Evolutionary conservation across 2,329 filamentous ascomycete genomes (phyloP).

Genomic region (Thielaviopsis ethacetica): DNA sequence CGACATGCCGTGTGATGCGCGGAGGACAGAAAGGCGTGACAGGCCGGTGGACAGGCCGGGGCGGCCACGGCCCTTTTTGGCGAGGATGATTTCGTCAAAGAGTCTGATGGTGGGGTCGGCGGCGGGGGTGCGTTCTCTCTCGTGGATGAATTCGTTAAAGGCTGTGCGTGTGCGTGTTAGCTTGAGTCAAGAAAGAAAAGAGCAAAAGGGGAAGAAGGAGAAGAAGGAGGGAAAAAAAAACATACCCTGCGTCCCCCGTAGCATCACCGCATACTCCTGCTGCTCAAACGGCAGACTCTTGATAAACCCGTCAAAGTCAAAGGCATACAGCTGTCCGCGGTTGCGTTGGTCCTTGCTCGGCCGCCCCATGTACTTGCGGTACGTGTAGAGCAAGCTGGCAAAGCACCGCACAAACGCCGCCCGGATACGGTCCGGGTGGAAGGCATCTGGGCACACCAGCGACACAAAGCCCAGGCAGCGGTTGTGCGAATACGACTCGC

Average conservation of each 20-base stretch:
- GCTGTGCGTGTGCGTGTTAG: conserved; percentile 6
- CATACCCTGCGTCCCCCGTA: conserved; percentile 51
- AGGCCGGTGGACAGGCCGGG: conserved; percentile 48
- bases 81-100: conserved; percentile 72
- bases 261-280: conserved; percentile 46
- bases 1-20: conserved; percentile 30
- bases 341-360: conserved; percentile 44
- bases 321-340: conserved; percentile 42
- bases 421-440: conserved; percentile 43
- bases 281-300: conserved; percentile 49
- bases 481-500: conserved; percentile 38
- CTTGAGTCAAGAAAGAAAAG: background rate
- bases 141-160: conserved; percentile 75
- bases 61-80: conserved; percentile 54
- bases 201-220: background rate
- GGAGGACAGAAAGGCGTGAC: conserved; percentile 42
- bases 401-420: conserved; percentile 49
- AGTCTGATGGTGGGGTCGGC: conserved; percentile 52
- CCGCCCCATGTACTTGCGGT: conserved; percentile 45
- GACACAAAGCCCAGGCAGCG: conserved; percentile 46
- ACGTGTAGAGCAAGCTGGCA: conserved; percentile 50
- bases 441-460: conserved; percentile 46
- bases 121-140: conserved; percentile 50
- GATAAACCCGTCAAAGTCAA: conserved; percentile 50
- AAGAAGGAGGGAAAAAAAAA: background rate